Evolutionary conservation across 1,139 yeast species (phyloP), one percentile per base, ranked within the genome.

Genomic region (Kodamaea suecica): DNA sequence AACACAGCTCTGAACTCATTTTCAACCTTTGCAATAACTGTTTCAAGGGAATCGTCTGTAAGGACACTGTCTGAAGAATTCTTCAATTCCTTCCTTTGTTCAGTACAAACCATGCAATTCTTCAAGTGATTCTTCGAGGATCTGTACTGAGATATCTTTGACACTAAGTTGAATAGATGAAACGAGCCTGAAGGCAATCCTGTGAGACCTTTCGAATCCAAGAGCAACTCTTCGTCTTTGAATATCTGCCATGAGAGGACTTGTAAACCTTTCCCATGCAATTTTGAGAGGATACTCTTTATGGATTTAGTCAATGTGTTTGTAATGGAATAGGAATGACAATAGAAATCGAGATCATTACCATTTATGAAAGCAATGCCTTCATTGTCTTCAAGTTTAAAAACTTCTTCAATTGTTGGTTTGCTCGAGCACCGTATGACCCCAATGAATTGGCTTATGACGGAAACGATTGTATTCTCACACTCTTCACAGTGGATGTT

Each of bases 401-500:
- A 23, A 8, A 38, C 44, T 2, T 58, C 63, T 30, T 55, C 54
- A 14, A 50, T 39, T 3, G 52, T 46, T 4, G 59, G 59, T 20
- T 43, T 50, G 7, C 55, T 58, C 13, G 38, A 44, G 2, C 47
- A 15, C 14, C 27, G 29, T 6, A 23, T 40, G 16, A 45, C 38
- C 23, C 37, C 43, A 37, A 43, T 52, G 32, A 33, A 47, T 21
- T 37, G 38, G 9, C 52, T 43, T 19, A 60, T 34, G 10, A 43
- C 35, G 21, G 40, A 39, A n/a, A 50, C 39, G 28, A 77, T 59
- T 2, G 68, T 53, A 1, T 47, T 42, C 41, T 67, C 75, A 48
- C 82, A 77, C 29, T 69, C 70, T 8, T 55, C 59, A 48, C 83
- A 78, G 47, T 78, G 83, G 19, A 77, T 59, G 42, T 77, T 76